Base-by-base conservation (phyloP, 2,329 filamentous ascomycete species). In the Neofusicoccum cordaticola region DNA sequence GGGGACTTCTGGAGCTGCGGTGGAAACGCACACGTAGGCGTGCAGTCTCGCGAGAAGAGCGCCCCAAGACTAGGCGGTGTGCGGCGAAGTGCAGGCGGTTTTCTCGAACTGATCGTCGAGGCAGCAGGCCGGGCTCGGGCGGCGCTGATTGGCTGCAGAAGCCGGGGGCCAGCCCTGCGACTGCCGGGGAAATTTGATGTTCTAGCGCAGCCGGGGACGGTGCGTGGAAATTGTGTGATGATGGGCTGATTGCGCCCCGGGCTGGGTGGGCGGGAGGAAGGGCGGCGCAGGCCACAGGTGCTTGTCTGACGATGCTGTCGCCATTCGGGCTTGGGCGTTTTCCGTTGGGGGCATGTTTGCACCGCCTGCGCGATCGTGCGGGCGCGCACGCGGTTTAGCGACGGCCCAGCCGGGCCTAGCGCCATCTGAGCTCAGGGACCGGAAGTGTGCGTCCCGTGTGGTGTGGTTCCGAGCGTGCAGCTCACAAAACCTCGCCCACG, bases 211-310 rank as follows among this genome's bases (percentile, higher is more conserved):
- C 8, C 27, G 57, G 42, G 57, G 27, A 17, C n/a, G 22, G 44
- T 50, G 58, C 44, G 44, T 50, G 58, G 58, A 50, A 50, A 50
- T 51, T 50, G 58, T 62, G 45, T 62, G 58, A 62, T 62, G 45
- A 51, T 62, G 45, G 45, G 58, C 58, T 62, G 45, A 62, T 31
- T 31, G 58, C 58, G 44, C 58, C 27, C 47, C 17, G 44, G 27
- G 44, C 42, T 31, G 42, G 4, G 27, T 31, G 31, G 17, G 17
- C 12, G 34, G 34, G n/a, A 27, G 31, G 42, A 13, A 22, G 12
- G n/a, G 42, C 56, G 41, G 41, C 9, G 41, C 41, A 47, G 41
- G n/a, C 57, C 44, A 48, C 57, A 62, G 58, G 58, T 51, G 47
- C 35, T 51, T 62, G 45, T 62, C 44, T 50, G 44, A 34, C 58